phyloP scores from a whole-genome alignment of 768 basidiomycete species.

The Lentinula raphanica region DNA sequence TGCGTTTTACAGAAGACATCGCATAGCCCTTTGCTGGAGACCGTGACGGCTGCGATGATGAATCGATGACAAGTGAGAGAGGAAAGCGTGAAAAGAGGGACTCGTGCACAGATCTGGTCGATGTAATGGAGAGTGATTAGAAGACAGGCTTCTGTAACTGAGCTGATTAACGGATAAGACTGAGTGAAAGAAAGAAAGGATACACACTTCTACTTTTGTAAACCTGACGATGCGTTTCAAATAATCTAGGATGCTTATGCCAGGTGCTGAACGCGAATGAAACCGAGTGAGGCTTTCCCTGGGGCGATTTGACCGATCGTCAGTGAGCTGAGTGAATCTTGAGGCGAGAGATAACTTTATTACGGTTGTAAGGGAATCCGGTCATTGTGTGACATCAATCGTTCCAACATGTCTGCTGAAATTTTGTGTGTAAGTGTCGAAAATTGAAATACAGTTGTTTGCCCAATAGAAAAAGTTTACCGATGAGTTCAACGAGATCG shows the following conservation, averaged over 20 bases:
- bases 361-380: slow-evolving; percentile 86
- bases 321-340: neutral
- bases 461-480: slow-evolving; percentile 42
- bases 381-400: slow-evolving; percentile 94
- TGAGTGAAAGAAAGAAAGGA: neutral
- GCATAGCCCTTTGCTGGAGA: slow-evolving; percentile 91
- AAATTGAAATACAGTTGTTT: slow-evolving; percentile 8
- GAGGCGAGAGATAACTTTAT: slow-evolving; percentile 24
- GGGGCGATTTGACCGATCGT: slow-evolving; percentile 15
- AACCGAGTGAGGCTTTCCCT: slow-evolving; percentile 93
- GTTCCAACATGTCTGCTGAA: slow-evolving; percentile 94
- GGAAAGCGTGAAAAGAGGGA: slow-evolving; percentile 86
- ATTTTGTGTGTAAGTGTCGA: slow-evolving; percentile 12
- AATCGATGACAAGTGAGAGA: slow-evolving; percentile 98
- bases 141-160: slow-evolving; percentile 63
- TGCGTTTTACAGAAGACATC: slow-evolving; percentile 94
- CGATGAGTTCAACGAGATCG: slow-evolving; percentile 81
- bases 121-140: slow-evolving; percentile 85
- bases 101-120: slow-evolving; percentile 86
- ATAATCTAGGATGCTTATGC: slow-evolving; percentile 88
- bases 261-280: slow-evolving; percentile 88
- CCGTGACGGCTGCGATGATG: slow-evolving; percentile 88
- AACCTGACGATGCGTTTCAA: slow-evolving; percentile 89
- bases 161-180: neutral
- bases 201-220: slow-evolving; percentile 88